A percentile compares a stretch with the other conserved stretches of the same genome.
Conservation (phyloP, 441 rosid species). For the Populus hybrid region DNA sequence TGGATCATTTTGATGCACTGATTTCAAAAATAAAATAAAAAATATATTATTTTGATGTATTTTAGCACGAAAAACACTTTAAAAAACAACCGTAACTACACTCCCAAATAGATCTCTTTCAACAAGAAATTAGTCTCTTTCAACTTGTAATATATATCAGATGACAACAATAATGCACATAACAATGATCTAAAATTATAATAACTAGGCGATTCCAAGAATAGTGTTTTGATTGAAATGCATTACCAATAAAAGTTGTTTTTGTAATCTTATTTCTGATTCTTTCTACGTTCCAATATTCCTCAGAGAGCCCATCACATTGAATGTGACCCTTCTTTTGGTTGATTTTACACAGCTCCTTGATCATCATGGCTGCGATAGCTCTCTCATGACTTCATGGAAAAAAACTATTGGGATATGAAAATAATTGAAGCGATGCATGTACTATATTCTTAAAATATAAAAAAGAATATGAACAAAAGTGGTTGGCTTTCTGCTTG, state of each 20-base stretch:
- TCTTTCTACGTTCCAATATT: not conserved
- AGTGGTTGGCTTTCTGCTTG: not conserved
- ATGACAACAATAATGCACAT: too few species aligned
- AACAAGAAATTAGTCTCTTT: too few species aligned
- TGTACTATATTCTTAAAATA: too few species aligned
- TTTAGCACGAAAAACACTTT: too few species aligned
- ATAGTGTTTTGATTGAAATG: not conserved
- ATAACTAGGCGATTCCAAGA: not conserved
- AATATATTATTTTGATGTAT: too few species aligned
- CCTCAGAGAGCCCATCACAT: not conserved
- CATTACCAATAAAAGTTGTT: not conserved
- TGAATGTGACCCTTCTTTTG: not conserved
- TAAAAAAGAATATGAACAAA: not conserved
- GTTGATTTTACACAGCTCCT: not conserved
- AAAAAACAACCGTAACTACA: too few species aligned
- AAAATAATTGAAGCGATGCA: not conserved
- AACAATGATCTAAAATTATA: too few species aligned
- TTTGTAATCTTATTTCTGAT: not conserved
- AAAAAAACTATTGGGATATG: not conserved
- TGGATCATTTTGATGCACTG: too few species aligned
- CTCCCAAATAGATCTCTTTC: too few species aligned
- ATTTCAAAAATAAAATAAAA: too few species aligned
- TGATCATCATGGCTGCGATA: not conserved
- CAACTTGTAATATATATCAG: too few species aligned
- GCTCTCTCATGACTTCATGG: not conserved